phyloP scores from a whole-genome alignment of 345 rosid genomes.

The Melaleuca quinquenervia region DNA sequence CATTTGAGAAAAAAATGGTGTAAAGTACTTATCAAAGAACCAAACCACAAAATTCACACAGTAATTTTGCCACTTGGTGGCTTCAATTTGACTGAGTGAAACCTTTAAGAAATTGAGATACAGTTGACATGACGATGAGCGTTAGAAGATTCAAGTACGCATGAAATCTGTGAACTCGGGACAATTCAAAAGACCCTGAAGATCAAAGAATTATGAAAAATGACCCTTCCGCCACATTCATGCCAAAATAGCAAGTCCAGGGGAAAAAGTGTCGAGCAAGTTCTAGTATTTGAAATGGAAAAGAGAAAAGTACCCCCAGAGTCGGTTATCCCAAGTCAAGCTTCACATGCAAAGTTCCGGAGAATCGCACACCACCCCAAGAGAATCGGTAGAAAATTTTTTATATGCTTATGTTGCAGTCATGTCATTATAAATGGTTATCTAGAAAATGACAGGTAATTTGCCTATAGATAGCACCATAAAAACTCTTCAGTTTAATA shows the following conservation, averaged over 20 bases:
- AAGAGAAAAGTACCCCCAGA: neutral
- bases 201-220: neutral
- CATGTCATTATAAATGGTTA: neutral
- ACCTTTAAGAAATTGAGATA: neutral
- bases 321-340: neutral
- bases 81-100: neutral
- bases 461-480: neutral
- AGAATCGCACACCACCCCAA: neutral
- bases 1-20: neutral
- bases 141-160: neutral
- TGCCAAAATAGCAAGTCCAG: neutral
- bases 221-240: neutral
- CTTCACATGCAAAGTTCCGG: neutral
- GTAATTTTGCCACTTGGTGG: neutral
- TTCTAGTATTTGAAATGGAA: neutral
- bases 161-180: neutral
- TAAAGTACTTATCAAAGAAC: neutral
- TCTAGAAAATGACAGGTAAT: neutral
- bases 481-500: neutral
- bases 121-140: neutral
- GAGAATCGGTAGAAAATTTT: neutral
- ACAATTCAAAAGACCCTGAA: neutral
- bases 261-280: neutral
- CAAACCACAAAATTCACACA: neutral
- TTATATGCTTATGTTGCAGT: neutral